Evolutionary conservation across 2,329 filamentous ascomycete genomes (phyloP), one percentile per base, ranked within the genome.

Genomic region (Microdochium bolleyi): DNA sequence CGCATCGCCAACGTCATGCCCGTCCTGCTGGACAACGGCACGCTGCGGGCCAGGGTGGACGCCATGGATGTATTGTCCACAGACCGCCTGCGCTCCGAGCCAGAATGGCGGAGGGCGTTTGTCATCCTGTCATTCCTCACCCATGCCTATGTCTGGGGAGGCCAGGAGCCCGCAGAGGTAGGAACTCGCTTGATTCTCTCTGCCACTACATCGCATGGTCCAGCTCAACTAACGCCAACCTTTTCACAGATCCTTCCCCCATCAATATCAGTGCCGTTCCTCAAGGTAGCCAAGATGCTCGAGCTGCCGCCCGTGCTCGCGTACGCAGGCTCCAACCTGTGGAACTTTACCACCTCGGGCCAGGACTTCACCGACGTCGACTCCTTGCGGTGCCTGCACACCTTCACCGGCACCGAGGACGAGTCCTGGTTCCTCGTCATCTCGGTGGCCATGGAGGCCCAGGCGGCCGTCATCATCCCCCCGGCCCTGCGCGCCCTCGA

Each of bases 391-490:
- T 86, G 85, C 0, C 76, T 92, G 10, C 80, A 87, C 63, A 95
- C 92, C 13, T 94, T 96, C 62, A 96, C 91, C 3, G 92, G 90
- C 24, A 94, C 89, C 8, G 72, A 86, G 50, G 91, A 95, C 59
- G 92, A 97, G 69, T 90, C 91, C 61, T 96, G 92, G 92, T 97
- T 97, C 71, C 92, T 92, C 60, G 76, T 94, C 37, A 79, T 96
- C 55, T 95, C 89, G 1, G 87, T 94, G 1, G 91, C 92, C 19
- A 95, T 96, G 66, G 92, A 97, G 71, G 87, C 89, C 32, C 80
- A 84, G 49, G 90, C 87, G 0, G 91, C 85, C 0, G 75, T 79
- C 0, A 82, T 89, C 32, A 84, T 96, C 54, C 87, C 89, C 0
- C 68, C 85, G 52, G 91, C 96, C 84, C 74, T 95, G 24, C 71